These are phyloP conservation scores for Bullera alba DNA, from an alignment of 768 basidiomycete species.

Conservation along the genomic window DNA sequence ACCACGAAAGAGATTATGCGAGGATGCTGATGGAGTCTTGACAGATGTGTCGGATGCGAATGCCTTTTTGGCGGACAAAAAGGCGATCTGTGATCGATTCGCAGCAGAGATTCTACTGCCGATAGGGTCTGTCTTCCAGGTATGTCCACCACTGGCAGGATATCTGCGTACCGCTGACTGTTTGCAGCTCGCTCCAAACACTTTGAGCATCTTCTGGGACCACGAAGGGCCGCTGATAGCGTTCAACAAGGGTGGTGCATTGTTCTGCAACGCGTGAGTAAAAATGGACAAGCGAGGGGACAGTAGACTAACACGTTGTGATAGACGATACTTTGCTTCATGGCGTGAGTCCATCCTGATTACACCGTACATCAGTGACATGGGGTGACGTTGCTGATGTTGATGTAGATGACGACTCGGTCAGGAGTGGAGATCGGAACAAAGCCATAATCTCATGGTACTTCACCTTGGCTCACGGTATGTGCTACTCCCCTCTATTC, in stretches of 20 bases:
- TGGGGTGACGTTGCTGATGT: not conserved
- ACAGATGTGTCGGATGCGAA: constrained; percentile 47
- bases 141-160: constrained; percentile 10
- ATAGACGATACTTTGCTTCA: constrained; percentile 67
- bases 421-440: constrained; percentile 54
- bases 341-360: constrained; percentile 62
- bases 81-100: constrained; percentile 60
- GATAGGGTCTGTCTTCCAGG: constrained; percentile 62
- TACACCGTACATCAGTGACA: not conserved
- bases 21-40: not conserved
- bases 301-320: not conserved
- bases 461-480: constrained; percentile 79
- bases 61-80: constrained; percentile 26
- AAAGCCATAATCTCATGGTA: constrained; percentile 84
- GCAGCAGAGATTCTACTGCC: constrained; percentile 58
- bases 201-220: constrained; percentile 84
- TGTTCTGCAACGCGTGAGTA: constrained; percentile 77
- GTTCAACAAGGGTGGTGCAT: constrained; percentile 80
- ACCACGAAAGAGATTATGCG: no score
- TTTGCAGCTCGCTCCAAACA: constrained; percentile 56
- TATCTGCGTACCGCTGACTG: not conserved
- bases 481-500: not conserved
- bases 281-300: constrained; percentile 2
- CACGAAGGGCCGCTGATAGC: constrained; percentile 72
- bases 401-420: constrained; percentile 60